These are phyloP conservation scores for Vanrija sp. DNA, from an alignment of 1,284 basidiomycete genomes.

Conservation along the genomic window DNA sequence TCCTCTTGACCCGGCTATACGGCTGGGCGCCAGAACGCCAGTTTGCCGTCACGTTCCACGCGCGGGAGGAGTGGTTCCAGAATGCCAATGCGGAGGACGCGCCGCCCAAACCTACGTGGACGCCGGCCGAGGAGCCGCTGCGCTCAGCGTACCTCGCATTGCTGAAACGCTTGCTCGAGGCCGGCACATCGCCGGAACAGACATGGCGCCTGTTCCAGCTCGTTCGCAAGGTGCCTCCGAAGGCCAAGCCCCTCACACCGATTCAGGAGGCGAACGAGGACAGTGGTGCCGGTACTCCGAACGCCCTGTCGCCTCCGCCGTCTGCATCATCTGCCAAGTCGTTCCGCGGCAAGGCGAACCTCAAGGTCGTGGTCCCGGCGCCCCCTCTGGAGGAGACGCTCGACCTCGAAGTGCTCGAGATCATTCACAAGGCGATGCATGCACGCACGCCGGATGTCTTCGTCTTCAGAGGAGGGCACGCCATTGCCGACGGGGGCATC, in stretches of 20 bases:
- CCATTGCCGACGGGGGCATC: conserved; percentile 32
- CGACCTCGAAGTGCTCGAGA: conserved; percentile 38
- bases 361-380: background rate
- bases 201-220: conserved; percentile 41
- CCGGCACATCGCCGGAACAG: conserved; percentile 30
- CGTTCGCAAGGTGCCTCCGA: conserved; percentile 26
- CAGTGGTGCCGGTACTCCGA: background rate
- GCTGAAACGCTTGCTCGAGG: conserved; percentile 33
- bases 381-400: conserved; percentile 17
- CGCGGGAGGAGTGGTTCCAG: conserved; percentile 32
- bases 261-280: background rate
- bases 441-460: conserved; percentile 40
- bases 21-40: conserved; percentile 25
- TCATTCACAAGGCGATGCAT: conserved; percentile 39
- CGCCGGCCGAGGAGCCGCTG: conserved; percentile 3
- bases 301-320: background rate
- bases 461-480: conserved; percentile 28
- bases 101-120: conserved; percentile 3
- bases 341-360: background rate
- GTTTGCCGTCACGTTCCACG: conserved; percentile 36
- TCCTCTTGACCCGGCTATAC: conserved; percentile 34
- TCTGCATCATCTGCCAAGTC: background rate
- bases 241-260: background rate
- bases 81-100: conserved; percentile 14
- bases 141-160: conserved; percentile 33